Conservation (phyloP, 169 alveolate genomes). For the Pseudocohnilembus persalinus region DNA sequence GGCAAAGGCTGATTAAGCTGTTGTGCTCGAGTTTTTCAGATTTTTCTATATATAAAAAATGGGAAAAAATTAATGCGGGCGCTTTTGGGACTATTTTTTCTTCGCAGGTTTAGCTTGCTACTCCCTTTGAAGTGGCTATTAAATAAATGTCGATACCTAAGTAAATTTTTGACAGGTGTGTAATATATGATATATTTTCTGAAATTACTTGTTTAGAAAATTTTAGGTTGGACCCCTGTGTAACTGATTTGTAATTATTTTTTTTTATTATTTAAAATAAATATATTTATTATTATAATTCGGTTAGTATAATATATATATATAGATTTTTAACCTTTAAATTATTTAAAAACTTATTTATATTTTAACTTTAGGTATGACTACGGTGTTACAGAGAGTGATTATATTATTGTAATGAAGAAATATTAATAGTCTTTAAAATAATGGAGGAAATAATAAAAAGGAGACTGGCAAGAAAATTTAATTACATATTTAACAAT, state of each 20-base stretch:
- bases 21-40: conserved; percentile 74
- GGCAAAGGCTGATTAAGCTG: conserved; percentile 78
- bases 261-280: too few species aligned
- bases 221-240: conserved; percentile 78
- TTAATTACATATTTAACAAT: conserved; percentile 72
- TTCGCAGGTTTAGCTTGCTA: conserved; percentile 70
- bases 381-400: conserved; percentile 82
- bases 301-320: too few species aligned
- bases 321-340: too few species aligned
- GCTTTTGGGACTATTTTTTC: conserved; percentile 87
- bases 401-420: conserved; percentile 87
- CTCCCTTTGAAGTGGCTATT: conserved; percentile 81
- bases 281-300: too few species aligned
- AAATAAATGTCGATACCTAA: conserved; percentile 80
- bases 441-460: conserved; percentile 77
- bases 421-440: conserved; percentile 77
- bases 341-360: too few species aligned
- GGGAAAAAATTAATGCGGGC: conserved; percentile 86
- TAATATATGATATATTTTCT: conserved; percentile 82
- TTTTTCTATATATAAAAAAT: conserved; percentile 63
- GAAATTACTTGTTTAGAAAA: conserved; percentile 87
- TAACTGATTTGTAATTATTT: conserved; percentile 65
- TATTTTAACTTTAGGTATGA: conserved; percentile 50
- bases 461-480: conserved; percentile 65
- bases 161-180: conserved; percentile 83